Conservation (phyloP, 1,284 basidiomycete species). For the Tilletia indica region DNA sequence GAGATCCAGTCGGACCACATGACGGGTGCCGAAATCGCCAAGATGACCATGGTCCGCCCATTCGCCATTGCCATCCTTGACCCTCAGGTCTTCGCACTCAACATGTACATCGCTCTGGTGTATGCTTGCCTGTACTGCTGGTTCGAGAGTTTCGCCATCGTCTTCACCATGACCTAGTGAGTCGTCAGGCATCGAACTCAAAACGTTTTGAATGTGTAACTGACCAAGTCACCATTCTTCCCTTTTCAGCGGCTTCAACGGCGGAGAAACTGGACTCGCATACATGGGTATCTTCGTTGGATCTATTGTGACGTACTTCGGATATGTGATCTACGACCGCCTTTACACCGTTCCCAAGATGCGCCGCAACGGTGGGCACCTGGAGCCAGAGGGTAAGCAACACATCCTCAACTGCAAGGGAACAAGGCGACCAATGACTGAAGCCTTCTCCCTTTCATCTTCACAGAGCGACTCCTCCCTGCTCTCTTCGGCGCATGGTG, state of each 20-base stretch:
- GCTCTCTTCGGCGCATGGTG: constrained; percentile 58
- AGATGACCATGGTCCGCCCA: constrained; percentile 43
- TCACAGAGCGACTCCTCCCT: constrained; percentile 38
- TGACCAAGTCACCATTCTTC: neutral
- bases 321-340: constrained; percentile 20
- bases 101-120: constrained; percentile 28
- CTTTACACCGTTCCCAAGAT: constrained; percentile 1
- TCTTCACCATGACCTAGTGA: constrained; percentile 35
- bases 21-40: constrained; percentile 34
- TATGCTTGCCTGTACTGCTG: constrained; percentile 35
- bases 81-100: constrained; percentile 32
- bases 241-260: constrained; percentile 38
- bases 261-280: constrained; percentile 30
- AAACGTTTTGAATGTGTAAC: neutral
- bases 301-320: constrained; percentile 29
- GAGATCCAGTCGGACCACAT: constrained; percentile 46
- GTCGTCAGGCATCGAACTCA: neutral
- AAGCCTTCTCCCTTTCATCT: too few relatives aligned
- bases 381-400: constrained; percentile 10
- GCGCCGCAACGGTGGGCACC: constrained; percentile 28
- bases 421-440: too few relatives aligned
- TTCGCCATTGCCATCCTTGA: constrained; percentile 40
- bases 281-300: constrained; percentile 43
- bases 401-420: too few relatives aligned
- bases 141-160: constrained; percentile 42